phyloP scores from a whole-genome alignment of 768 basidiomycete species.

The Boletus bicolor region DNA sequence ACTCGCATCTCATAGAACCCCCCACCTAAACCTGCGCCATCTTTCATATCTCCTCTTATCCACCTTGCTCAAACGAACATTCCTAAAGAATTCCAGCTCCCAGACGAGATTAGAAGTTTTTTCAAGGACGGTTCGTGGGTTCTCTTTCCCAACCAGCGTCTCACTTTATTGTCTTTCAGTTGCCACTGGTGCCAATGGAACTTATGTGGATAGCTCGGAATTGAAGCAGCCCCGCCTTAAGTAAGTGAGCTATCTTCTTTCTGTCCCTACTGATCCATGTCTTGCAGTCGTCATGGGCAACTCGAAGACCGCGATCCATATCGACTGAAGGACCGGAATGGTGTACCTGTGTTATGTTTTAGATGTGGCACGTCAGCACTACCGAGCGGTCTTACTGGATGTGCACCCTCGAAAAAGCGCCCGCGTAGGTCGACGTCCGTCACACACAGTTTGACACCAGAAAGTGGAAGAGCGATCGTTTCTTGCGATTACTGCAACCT shows the following conservation, averaged over 20 bases:
- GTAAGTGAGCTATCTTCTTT: constrained; percentile 45
- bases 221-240: constrained; percentile 76
- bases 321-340: constrained; percentile 81
- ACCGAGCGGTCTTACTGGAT: constrained; percentile 49
- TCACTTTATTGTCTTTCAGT: constrained; percentile 47
- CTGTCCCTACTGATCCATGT: constrained; percentile 1
- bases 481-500: constrained; percentile 94
- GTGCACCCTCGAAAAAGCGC: constrained; percentile 52
- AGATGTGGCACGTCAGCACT: constrained; percentile 82
- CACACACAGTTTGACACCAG: constrained; percentile 40
- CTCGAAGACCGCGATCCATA: constrained; percentile 89
- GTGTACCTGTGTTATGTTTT: constrained; percentile 84
- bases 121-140: constrained; percentile 78
- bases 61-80: constrained; percentile 63
- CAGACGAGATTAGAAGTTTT: constrained; percentile 75
- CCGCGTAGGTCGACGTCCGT: constrained; percentile 46
- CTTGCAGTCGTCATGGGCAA: constrained; percentile 73
- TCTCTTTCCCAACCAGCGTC: constrained; percentile 7
- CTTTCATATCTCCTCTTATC: constrained; percentile 71
- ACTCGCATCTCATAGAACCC: constrained; percentile 50
- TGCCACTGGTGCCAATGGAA: constrained; percentile 70
- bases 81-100: constrained; percentile 82
- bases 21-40: constrained; percentile 56
- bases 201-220: constrained; percentile 79
- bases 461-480: constrained; percentile 72